phyloP scores from a whole-genome alignment of 352 stramenopile genomes.

The Globisporangium cystogenes region DNA sequence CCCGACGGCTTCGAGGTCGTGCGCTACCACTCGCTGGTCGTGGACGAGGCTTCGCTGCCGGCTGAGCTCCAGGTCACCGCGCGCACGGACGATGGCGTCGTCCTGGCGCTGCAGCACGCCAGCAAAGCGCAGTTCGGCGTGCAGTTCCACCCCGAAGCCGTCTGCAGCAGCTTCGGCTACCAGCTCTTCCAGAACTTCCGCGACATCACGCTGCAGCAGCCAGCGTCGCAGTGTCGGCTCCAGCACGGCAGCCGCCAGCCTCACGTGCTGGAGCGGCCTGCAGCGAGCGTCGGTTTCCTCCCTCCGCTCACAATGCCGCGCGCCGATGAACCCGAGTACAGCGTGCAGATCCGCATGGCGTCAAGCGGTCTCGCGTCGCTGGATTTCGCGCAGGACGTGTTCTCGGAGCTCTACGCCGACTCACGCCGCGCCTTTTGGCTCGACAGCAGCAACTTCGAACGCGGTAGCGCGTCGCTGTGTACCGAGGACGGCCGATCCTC shows the following conservation, averaged over 20 bases:
- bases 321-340: constrained; percentile 14
- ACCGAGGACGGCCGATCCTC: too few relatives aligned
- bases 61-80: constrained; percentile 53
- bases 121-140: constrained; percentile 90
- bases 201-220: constrained; percentile 43
- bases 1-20: constrained; percentile 88
- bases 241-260: constrained; percentile 34
- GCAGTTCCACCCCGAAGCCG: constrained; percentile 97
- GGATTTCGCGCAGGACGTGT: constrained; percentile 57
- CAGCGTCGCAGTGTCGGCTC: constrained; percentile 37
- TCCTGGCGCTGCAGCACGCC: constrained; percentile 90
- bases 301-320: neutral
- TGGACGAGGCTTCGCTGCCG: constrained; percentile 44
- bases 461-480: neutral
- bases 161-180: constrained; percentile 86
- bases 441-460: constrained; percentile 69
- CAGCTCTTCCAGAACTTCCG: constrained; percentile 89
- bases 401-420: constrained; percentile 38
- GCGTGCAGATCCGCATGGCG: constrained; percentile 35
- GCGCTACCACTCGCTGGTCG: constrained; percentile 95
- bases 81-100: constrained; percentile 55
- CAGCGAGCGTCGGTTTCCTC: neutral
- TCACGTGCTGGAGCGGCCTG: constrained; percentile 4
- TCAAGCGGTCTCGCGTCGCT: constrained; percentile 36
- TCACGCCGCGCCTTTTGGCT: constrained; percentile 70